Base-by-base conservation (phyloP, 164 flowering plant genomes). In the Kalanchoe fedtschenkoi region DNA sequence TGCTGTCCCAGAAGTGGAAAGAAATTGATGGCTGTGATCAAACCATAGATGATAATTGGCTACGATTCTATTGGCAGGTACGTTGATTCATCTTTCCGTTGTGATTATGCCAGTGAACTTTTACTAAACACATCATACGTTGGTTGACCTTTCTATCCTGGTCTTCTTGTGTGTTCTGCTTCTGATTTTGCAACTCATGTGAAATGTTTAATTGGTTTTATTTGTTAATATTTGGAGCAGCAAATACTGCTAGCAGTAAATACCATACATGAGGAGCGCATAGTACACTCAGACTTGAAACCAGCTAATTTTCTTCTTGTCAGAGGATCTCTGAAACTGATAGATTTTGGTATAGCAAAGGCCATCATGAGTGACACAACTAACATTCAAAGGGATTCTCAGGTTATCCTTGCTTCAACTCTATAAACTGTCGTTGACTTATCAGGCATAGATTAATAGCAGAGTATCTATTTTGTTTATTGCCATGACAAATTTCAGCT, bases 301-400 rank as follows among this genome's bases (percentile, higher is more conserved):
- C 97, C 99, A 67, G 99, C 99, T 35, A 93, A 93, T 74, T 93
- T 93, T 62, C 97, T 93, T 67, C 97, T 93, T 54, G 99, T 93
- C 65, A 90, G 76, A 75, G 97, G 99, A 34, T 87, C 88, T 60
- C 72, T 93, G 56, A 93, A 93, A 80, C 81, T 93, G 67, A 93
- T 93, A 72, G 99, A 93, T 78, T 90, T 93, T 79, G 99, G 99
- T 16, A 93, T 93, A 43, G 99, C 99, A 24, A 93, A 88, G 74
- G 97, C 99, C 66, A 93, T 93, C 68, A 80, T 82, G 88, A 93
- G 87, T 70, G 99, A 93, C 67, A 93, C 99, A 19, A 93, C 99
- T 44, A 88, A 93, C 78, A 93, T 93, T 65, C 97, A 93, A 71
- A 81, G 99, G 63, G 99, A 91, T 73, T 79, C 97, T 5, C 99